Percentiles rank a stretch among this genome's conserved stretches.
Conservation (phyloP, 208 protist species). For the Acanthamoeba sp. region DNA sequence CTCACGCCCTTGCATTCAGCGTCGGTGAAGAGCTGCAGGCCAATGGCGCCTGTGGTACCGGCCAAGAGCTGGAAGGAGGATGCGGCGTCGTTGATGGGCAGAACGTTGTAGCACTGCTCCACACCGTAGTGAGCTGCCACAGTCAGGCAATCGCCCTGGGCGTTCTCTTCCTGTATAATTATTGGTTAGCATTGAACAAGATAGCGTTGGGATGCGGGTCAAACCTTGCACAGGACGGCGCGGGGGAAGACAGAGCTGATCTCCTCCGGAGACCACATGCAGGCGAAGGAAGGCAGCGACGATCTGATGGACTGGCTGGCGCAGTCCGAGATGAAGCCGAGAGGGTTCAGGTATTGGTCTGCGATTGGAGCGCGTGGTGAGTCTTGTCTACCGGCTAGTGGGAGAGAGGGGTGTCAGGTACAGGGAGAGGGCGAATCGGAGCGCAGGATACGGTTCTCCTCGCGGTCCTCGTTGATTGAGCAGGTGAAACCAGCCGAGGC, state of each 20-base stretch:
- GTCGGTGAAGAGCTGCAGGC: not conserved
- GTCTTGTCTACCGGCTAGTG: not conserved
- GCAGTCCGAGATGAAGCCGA: not conserved
- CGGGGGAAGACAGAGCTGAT: not conserved
- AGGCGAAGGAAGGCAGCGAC: not conserved
- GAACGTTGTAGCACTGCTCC: constrained; percentile 19
- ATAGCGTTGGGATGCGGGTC: too few species aligned
- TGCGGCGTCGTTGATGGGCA: not conserved
- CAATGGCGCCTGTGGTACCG: not conserved
- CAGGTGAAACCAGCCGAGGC: not conserved
- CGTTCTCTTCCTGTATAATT: not conserved
- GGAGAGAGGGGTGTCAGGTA: not conserved
- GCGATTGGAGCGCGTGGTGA: not conserved
- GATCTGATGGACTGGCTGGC: not conserved
- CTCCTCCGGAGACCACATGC: constrained; percentile 25
- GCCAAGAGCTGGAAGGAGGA: constrained; percentile 51
- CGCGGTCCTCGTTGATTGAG: constrained; percentile 1
- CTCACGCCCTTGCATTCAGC: not conserved
- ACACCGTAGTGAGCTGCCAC: not conserved
- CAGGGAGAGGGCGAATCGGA: not conserved
- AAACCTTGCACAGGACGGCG: not conserved
- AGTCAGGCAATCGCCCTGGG: not conserved
- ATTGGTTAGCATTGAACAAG: too few species aligned
- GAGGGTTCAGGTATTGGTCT: constrained; percentile 2
- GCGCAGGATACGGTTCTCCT: not conserved